Conservation (phyloP, 1,284 basidiomycete genomes). For the Rhodofomes roseus region DNA sequence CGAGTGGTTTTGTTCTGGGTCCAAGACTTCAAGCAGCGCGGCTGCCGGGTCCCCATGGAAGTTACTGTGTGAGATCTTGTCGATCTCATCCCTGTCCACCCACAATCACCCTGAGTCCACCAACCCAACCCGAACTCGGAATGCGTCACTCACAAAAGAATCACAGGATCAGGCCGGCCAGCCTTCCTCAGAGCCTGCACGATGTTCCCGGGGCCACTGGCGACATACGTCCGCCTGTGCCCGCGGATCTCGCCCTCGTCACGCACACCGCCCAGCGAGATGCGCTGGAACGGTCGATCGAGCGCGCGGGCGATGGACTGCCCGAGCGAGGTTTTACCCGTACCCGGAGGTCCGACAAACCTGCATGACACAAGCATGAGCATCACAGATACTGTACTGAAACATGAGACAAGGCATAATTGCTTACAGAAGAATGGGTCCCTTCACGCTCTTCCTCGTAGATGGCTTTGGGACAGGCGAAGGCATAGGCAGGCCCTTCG, state of each 20-base stretch:
- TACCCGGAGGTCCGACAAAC: constrained; percentile 81
- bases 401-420: not conserved
- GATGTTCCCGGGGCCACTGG: constrained; percentile 81
- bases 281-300: constrained; percentile 84
- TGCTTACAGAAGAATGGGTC: constrained; percentile 77
- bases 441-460: constrained; percentile 48
- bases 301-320: constrained; percentile 86
- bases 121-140: constrained; percentile 12
- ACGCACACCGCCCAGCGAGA: constrained; percentile 87
- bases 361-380: constrained; percentile 28
- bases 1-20: constrained; percentile 87
- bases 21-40: constrained; percentile 85
- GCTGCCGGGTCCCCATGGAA: constrained; percentile 89
- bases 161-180: constrained; percentile 75
- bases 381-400: not conserved
- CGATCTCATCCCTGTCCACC: constrained; percentile 68
- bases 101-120: constrained; percentile 11
- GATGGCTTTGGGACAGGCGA: not conserved
- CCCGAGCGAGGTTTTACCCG: constrained; percentile 82
- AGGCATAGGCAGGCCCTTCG: not conserved
- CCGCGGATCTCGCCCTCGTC: constrained; percentile 92
- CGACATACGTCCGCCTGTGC: constrained; percentile 88
- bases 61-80: constrained; percentile 84
- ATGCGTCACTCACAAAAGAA: constrained; percentile 66
- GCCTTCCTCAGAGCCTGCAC: constrained; percentile 88